Evolutionary conservation across 106 monocot species (phyloP).

Genomic region (Dioscorea zingiberensis): DNA sequence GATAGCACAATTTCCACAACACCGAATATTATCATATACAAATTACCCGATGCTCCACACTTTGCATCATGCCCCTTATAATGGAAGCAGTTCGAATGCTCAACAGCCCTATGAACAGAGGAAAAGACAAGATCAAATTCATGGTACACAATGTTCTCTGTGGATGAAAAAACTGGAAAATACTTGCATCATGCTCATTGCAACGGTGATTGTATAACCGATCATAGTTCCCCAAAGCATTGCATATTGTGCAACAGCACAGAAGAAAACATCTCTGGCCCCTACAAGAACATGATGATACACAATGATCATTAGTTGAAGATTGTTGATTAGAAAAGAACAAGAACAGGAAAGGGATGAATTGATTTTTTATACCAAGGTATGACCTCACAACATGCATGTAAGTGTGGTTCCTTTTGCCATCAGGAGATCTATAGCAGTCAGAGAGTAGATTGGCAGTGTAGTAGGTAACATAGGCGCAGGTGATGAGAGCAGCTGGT

Average conservation of each 20-base stretch:
- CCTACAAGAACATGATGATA: slow-evolving; percentile 9
- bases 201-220: slow-evolving; percentile 68
- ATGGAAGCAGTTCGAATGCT: slow-evolving; percentile 53
- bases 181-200: slow-evolving; percentile 64
- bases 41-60: slow-evolving; percentile 31
- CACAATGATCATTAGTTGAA: neutral
- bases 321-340: neutral
- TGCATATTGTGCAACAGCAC: slow-evolving; percentile 57
- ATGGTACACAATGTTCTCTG: neutral
- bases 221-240: slow-evolving; percentile 72
- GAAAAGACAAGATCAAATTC: neutral
- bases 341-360: neutral
- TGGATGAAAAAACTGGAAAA: neutral
- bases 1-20: slow-evolving; percentile 49
- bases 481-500: slow-evolving; percentile 25
- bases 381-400: slow-evolving; percentile 55
- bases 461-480: slow-evolving; percentile 47
- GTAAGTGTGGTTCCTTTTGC: slow-evolving; percentile 42
- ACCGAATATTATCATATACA: slow-evolving; percentile 49
- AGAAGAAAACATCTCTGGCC: slow-evolving; percentile 55
- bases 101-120: slow-evolving; percentile 27
- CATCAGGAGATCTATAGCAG: slow-evolving; percentile 41
- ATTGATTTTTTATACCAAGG: slow-evolving; percentile 24
- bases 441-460: slow-evolving; percentile 47
- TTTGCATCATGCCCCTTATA: slow-evolving; percentile 29